These are phyloP conservation scores for Neofusicoccum kwambonambiense DNA, from an alignment of 2,329 filamentous ascomycete species.

Conservation along the genomic window DNA sequence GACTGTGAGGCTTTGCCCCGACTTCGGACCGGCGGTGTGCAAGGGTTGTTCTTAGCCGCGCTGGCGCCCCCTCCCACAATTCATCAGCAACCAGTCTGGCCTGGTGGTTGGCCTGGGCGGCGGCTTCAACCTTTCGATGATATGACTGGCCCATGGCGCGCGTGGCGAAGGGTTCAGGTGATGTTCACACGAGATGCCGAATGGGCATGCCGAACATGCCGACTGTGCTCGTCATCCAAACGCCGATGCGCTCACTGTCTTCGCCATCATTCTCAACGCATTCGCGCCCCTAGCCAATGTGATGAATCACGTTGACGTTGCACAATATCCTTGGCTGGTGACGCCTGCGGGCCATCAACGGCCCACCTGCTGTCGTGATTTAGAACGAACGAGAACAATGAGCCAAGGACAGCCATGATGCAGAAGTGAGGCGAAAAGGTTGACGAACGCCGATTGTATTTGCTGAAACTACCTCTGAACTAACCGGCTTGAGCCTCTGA, in stretches of 20 bases:
- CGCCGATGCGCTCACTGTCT: neutral
- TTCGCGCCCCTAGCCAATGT: neutral
- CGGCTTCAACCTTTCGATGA: neutral
- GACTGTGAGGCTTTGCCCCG: neutral
- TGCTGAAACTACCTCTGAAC: constrained; percentile 11
- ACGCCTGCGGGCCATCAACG: neutral
- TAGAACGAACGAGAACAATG: neutral
- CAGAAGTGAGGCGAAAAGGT: neutral
- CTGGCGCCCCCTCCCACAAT: neutral
- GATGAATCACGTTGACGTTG: neutral
- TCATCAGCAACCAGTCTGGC: constrained; percentile 6
- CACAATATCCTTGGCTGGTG: neutral
- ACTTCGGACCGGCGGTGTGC: neutral
- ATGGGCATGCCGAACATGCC: constrained; percentile 12
- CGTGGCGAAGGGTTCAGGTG: constrained; percentile 10
- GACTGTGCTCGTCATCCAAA: neutral
- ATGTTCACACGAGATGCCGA: neutral
- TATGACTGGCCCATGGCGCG: neutral
- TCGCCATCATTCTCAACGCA: neutral
- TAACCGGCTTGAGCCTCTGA: constrained; percentile 15
- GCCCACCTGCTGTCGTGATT: neutral
- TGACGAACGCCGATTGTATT: constrained; percentile 12
- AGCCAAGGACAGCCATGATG: neutral
- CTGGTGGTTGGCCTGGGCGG: neutral
- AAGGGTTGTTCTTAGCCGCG: neutral